Percentiles rank a stretch among this genome's conserved stretches.
These are phyloP conservation scores for Periconia macrospinosa DNA, from an alignment of 2,329 filamentous ascomycete species.

Conservation along the genomic window DNA sequence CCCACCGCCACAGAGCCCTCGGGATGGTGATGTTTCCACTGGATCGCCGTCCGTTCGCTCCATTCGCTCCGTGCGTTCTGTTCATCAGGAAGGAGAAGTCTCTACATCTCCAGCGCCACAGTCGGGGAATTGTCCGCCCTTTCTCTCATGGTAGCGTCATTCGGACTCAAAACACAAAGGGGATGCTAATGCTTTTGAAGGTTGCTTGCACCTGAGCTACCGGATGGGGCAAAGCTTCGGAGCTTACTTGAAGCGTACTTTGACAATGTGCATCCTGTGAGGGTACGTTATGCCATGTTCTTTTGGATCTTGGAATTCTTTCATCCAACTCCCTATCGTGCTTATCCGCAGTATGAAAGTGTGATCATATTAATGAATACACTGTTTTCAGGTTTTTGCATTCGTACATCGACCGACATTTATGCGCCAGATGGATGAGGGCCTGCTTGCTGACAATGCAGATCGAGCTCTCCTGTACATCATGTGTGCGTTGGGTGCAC, in stretches of 20 bases:
- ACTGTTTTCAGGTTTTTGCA: conserved; percentile 17
- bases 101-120: conserved; percentile 12
- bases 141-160: conserved; percentile 21
- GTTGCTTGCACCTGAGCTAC: conserved; percentile 27
- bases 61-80: background rate
- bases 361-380: background rate
- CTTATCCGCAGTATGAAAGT: conserved; percentile 1
- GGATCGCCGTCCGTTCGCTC: conserved; percentile 10
- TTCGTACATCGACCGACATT: conserved; percentile 37
- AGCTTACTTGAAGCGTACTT: conserved; percentile 33
- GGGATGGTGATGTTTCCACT: conserved; percentile 12
- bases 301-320: background rate
- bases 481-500: conserved; percentile 34
- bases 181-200: conserved; percentile 8
- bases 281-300: conserved; percentile 1
- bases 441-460: conserved; percentile 28
- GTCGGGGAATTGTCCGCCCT: conserved; percentile 22
- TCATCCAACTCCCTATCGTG: conserved; percentile 5
- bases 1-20: conserved; percentile 15
- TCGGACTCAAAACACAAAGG: background rate
- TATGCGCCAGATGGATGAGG: conserved; percentile 37
- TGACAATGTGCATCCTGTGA: conserved; percentile 32
- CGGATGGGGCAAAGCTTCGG: conserved; percentile 25
- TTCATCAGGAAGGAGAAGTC: conserved; percentile 13
- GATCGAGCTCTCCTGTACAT: conserved; percentile 35